Conservation (phyloP, 2,329 filamentous ascomycete species). For the Rachicladosporium sp. region DNA sequence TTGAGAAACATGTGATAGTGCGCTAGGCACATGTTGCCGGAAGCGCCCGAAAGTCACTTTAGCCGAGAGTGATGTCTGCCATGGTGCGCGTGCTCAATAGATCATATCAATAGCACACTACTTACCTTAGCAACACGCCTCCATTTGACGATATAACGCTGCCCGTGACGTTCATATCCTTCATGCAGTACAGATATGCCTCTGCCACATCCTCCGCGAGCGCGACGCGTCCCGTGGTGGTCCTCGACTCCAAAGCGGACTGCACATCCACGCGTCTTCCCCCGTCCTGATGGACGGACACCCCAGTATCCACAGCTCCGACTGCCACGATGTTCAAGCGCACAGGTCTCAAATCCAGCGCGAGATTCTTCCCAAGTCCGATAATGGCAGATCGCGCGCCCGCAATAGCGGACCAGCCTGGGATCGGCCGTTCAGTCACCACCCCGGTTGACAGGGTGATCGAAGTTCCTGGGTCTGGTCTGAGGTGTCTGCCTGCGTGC, state of each 20-base stretch:
- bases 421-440: constrained; percentile 38
- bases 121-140: constrained; percentile 2
- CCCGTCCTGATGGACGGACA: constrained; percentile 11
- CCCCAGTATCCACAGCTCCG: constrained; percentile 34
- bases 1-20: no score
- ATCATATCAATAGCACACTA: no score
- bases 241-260: constrained; percentile 14
- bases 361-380: constrained; percentile 43
- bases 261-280: constrained; percentile 17
- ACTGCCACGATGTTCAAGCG: constrained; percentile 51
- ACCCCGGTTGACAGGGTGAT: constrained; percentile 46
- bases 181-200: constrained; percentile 36
- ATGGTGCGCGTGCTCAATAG: no score
- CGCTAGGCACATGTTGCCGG: no score
- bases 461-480: constrained; percentile 24
- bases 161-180: constrained; percentile 34
- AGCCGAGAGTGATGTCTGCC: no score
- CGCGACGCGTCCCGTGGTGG: constrained; percentile 25
- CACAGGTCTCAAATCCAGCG: constrained; percentile 50
- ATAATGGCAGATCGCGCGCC: constrained; percentile 39
- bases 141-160: constrained; percentile 28
- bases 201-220: constrained; percentile 33
- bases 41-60: no score
- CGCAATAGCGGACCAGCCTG: constrained; percentile 39
- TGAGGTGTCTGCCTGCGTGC: constrained; percentile 15